A percentile compares a stretch with the other conserved stretches of the same genome.
phyloP scores from a whole-genome alignment of 2,329 filamentous ascomycete species.

The Claviceps monticola region DNA sequence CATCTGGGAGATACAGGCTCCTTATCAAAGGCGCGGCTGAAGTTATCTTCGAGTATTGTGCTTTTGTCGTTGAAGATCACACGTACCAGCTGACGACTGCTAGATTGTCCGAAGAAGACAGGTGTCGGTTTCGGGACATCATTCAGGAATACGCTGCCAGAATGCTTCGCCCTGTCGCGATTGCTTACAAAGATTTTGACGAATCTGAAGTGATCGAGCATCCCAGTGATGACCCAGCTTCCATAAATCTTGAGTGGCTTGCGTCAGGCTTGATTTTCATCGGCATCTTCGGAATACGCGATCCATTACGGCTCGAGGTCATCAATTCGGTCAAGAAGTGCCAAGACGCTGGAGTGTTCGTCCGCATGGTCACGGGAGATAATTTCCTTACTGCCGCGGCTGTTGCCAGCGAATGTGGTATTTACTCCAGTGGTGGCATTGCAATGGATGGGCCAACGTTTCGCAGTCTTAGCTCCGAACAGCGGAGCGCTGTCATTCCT shows the following conservation, averaged over 20 bases:
- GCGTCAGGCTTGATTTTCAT: constrained; percentile 34
- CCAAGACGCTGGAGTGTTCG: constrained; percentile 49
- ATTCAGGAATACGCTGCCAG: constrained; percentile 45
- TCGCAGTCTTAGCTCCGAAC: constrained; percentile 37
- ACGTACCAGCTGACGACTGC: constrained; percentile 16
- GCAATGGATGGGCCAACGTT: constrained; percentile 44
- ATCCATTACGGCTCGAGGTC: constrained; percentile 51
- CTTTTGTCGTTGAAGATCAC: constrained; percentile 30
- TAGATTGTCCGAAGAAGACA: constrained; percentile 18
- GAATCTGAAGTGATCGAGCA: constrained; percentile 51
- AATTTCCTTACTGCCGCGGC: constrained; percentile 30
- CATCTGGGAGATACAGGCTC: constrained; percentile 32
- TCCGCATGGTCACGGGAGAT: constrained; percentile 47
- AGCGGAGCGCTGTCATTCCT: constrained; percentile 38
- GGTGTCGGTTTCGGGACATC: constrained; percentile 17
- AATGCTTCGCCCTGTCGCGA: constrained; percentile 61
- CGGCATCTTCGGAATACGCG: constrained; percentile 48
- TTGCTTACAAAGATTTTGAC: constrained; percentile 61
- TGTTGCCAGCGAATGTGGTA: constrained; percentile 28
- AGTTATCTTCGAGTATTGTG: constrained; percentile 34
- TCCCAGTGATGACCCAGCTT: constrained; percentile 19
- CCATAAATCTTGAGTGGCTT: constrained; percentile 24
- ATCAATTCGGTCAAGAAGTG: constrained; percentile 47
- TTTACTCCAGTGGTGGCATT: constrained; percentile 46
- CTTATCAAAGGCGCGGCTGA: constrained; percentile 45